These are phyloP conservation scores for Cicer judaicum DNA, from an alignment of 306 rosid species.

Conservation along the genomic window DNA sequence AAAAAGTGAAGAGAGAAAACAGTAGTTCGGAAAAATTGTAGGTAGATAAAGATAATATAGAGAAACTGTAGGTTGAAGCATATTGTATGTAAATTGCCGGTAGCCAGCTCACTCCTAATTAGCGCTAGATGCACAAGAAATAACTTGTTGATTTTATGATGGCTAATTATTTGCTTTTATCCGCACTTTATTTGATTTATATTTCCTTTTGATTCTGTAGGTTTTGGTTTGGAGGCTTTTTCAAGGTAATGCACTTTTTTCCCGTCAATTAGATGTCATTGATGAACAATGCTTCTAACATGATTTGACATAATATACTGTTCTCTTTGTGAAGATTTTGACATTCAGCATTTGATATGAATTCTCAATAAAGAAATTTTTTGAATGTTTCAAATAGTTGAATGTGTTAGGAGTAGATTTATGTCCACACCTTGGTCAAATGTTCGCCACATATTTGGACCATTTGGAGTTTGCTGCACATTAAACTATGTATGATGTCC, in stretches of 20 bases:
- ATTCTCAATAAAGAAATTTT: constrained; percentile 20
- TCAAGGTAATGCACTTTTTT: constrained; percentile 67
- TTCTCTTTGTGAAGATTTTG: constrained; percentile 23
- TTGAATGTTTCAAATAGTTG: constrained; percentile 12
- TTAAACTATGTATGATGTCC: constrained; percentile 31
- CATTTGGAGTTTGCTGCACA: constrained; percentile 27
- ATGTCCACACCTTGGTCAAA: constrained; percentile 24
- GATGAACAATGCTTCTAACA: constrained; percentile 4
- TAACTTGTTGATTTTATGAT: constrained; percentile 4
- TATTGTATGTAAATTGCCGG: constrained; percentile 8
- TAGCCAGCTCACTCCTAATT: background rate
- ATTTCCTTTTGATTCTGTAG: constrained; percentile 51
- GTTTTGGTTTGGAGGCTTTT: constrained; percentile 99
- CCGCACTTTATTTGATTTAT: constrained; percentile 32
- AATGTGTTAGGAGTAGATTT: constrained; percentile 26
- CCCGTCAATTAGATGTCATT: background rate
- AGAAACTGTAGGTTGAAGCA: constrained; percentile 27
- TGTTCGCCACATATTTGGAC: constrained; percentile 24
- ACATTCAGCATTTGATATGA: constrained; percentile 28
- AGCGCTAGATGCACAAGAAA: constrained; percentile 30
- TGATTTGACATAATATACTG: constrained; percentile 29
- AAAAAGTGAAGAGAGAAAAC: constrained; percentile 22
- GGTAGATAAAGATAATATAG: constrained; percentile 31
- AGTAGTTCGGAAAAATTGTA: constrained; percentile 22
- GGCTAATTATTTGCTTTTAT: constrained; percentile 27